Base-by-base conservation (phyloP, 2,329 filamentous ascomycete genomes). In the Fusarium caatingaense region DNA sequence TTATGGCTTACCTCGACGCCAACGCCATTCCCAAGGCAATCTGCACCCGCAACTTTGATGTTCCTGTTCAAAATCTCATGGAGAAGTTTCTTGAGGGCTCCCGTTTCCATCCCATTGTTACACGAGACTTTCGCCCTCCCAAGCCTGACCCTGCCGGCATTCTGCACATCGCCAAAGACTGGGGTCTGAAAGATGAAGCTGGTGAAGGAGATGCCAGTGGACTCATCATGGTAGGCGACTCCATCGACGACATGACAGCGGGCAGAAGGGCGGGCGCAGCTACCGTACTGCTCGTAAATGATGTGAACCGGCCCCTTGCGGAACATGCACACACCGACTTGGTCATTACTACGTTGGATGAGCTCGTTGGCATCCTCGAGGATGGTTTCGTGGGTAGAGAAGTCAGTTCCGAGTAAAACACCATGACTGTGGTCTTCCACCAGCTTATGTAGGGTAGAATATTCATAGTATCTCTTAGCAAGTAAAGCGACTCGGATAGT, bases 31-130 rank as follows among this genome's bases (percentile, higher is more conserved):
- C 84, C 72, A 96, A 97, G 80, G 95, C 88, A 18, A 94, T 98
- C 69, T 98, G 94, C 82, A 98, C 96, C 4, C 88, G 96, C 76
- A 98, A 99, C 83, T 98, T 98, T 76, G 93, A 95, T 74, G 83
- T 87, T 10, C 93, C 93, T 8, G 93, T 96, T 3, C 81, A 85
- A 48, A 91, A 94, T 78, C 85, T 97, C 5, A 85, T 98, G 6
- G 81, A 82, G 54, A 96, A 90, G 50, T 96, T 96, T 78, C 85
- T 98, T 11, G 83, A 87, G 2, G 84, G 82, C 3, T 87, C 89
- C 62, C 80, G 85, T 42, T 97, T 98, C 78, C 78, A 86, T 21
- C 95, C 94, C 8, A 89, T 98, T 71, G 85, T 98, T 41, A 98
- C 94, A 10, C 87, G 95, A 13, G 93, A 94, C 60, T 96, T 94